These are phyloP conservation scores for Ceratobasidium sp. DNA, from an alignment of 1,284 basidiomycete species.

Conservation along the genomic window DNA sequence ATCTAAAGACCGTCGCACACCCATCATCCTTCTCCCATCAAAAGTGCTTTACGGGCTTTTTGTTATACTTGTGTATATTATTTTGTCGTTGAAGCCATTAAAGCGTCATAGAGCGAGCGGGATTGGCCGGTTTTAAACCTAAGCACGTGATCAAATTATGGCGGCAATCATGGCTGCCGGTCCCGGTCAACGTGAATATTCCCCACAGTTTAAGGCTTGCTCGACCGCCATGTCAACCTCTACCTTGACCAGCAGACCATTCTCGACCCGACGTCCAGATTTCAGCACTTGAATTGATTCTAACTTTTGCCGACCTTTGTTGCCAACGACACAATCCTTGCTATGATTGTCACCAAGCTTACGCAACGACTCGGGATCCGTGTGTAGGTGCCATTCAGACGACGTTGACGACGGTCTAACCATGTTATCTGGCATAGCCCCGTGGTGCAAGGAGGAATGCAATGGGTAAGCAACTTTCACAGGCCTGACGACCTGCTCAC, in stretches of 20 bases:
- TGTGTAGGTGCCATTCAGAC: conserved; percentile 46
- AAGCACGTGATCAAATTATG: background rate
- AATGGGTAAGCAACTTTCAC: conserved; percentile 64
- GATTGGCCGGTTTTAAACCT: background rate
- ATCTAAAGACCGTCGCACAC: background rate
- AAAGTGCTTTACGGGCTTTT: background rate
- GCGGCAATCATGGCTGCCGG: background rate
- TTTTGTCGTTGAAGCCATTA: conserved; percentile 1
- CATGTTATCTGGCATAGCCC: conserved; percentile 55
- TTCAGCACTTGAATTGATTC: too few species aligned
- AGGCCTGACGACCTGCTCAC: background rate
- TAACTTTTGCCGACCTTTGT: background rate
- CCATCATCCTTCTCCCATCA: background rate
- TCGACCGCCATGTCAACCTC: background rate
- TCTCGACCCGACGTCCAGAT: too few species aligned
- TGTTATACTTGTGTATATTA: conserved; percentile 14
- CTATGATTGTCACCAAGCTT: conserved; percentile 52
- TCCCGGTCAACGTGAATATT: background rate
- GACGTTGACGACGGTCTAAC: background rate
- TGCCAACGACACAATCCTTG: background rate
- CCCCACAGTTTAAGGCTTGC: background rate
- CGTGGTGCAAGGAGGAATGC: conserved; percentile 84
- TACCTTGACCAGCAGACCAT: background rate
- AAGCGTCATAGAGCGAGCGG: background rate
- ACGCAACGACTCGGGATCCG: conserved; percentile 53